Evolutionary conservation across 352 stramenopile species (phyloP).

Genomic region (Elongisporangium anandrum): DNA sequence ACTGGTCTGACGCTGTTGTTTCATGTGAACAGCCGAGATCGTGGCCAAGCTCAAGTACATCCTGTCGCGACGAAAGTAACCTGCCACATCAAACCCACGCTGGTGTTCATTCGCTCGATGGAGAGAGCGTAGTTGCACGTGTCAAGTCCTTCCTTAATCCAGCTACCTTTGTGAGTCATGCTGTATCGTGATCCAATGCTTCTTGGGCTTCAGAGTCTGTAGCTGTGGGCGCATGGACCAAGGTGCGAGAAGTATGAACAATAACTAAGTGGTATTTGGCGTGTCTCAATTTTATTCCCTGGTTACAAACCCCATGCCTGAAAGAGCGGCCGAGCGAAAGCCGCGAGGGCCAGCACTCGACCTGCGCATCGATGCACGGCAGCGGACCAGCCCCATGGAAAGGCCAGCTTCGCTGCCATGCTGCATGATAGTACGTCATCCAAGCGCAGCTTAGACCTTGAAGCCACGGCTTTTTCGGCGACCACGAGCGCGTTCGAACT

Average conservation of each 20-base stretch:
- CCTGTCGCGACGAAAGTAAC: constrained; percentile 71
- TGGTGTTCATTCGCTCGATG: not conserved
- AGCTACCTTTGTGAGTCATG: not conserved
- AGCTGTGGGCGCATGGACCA: not conserved
- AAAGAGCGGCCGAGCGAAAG: constrained; percentile 4
- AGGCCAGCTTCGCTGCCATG: constrained; percentile 3
- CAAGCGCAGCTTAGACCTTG: constrained; percentile 94
- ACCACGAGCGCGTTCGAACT: constrained; percentile 99
- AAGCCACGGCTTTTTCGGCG: constrained; percentile 98
- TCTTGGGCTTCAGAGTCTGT: not conserved
- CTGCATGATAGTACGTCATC: constrained; percentile 4
- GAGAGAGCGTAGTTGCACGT: not conserved
- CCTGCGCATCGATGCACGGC: not conserved
- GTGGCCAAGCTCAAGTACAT: constrained; percentile 91
- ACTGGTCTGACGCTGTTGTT: constrained; percentile 9
- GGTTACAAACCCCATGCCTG: constrained; percentile 15
- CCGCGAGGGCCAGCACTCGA: constrained; percentile 2
- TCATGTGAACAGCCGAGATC: constrained; percentile 62
- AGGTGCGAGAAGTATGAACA: constrained; percentile 2
- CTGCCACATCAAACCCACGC: not conserved
- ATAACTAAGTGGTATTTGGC: constrained; percentile 43
- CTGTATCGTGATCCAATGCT: not conserved
- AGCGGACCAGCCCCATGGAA: constrained; percentile 3
- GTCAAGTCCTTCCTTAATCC: constrained; percentile 5
- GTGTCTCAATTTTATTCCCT: constrained; percentile 85